phyloP scores from a whole-genome alignment of 768 basidiomycete species.

The Lenzites betulinus region DNA sequence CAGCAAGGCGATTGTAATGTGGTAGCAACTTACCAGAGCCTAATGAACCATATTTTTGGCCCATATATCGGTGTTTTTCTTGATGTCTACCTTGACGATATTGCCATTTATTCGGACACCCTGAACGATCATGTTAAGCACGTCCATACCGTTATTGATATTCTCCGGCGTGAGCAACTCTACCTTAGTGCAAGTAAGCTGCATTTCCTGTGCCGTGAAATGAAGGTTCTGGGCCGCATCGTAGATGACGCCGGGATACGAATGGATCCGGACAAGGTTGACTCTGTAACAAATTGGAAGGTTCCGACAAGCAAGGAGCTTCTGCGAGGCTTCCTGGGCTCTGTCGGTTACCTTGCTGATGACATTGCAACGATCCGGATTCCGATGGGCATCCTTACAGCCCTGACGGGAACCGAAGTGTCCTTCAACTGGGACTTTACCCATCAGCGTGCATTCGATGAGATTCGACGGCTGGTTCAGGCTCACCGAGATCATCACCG shows the following conservation, averaged over 20 bases:
- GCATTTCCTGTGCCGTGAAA: constrained; percentile 21
- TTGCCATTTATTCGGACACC: constrained; percentile 35
- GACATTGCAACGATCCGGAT: constrained; percentile 36
- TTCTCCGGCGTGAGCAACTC: constrained; percentile 15
- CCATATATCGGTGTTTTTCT: constrained; percentile 32
- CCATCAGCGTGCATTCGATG: constrained; percentile 36
- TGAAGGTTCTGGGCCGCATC: constrained; percentile 36
- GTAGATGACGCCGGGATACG: constrained; percentile 40
- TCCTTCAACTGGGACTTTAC: constrained; percentile 32
- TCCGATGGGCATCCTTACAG: constrained; percentile 39
- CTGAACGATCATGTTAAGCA: constrained; percentile 30
- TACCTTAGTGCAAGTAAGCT: constrained; percentile 28
- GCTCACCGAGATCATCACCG: constrained; percentile 21
- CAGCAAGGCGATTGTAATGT: constrained; percentile 38
- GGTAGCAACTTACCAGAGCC: constrained; percentile 31
- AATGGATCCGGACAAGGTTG: constrained; percentile 49
- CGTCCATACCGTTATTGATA: constrained; percentile 18
- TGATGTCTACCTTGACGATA: constrained; percentile 35
- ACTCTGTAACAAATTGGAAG: constrained; percentile 35
- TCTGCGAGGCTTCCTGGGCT: constrained; percentile 37
- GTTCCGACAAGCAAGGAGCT: constrained; percentile 33
- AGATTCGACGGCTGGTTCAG: constrained; percentile 22
- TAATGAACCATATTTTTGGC: constrained; percentile 33
- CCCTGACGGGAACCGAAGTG: constrained; percentile 16
- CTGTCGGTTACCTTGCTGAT: constrained; percentile 37